Base-by-base conservation (phyloP, 2,329 filamentous ascomycete species). In the Didymella sp. region DNA sequence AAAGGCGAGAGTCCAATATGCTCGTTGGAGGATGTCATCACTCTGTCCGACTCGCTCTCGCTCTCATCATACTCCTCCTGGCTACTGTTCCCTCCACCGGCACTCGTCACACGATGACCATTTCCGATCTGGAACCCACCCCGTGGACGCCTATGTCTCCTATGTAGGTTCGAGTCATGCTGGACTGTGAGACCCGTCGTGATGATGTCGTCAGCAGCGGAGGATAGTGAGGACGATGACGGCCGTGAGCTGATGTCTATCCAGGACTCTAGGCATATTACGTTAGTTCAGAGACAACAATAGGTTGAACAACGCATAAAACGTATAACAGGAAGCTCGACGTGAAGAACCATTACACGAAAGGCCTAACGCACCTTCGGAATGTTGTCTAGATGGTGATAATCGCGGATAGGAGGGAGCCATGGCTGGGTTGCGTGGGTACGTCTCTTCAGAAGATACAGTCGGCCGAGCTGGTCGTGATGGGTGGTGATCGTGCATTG, bases 21-120 rank as follows among this genome's bases (percentile, higher is more conserved):
- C 70, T 88, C 86, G 61, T 85, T 87, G 4, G 86, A 88, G 57
- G 85, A 87, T 55, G 83, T 85, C 78, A 88, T 80, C 47, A 87
- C 80, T 52, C 84, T 85, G 68, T 96, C 93, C 38, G 92, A 92
- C 61, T 96, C 93, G 76, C 85, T 96, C 75, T 96, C 92, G 60
- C 90, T 96, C 79, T 96, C 92, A 30, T 96, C 92, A 69, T 96
- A 96, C 78, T 96, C 93, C 67, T 96, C 93, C 74, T 96, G 92
- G 70, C 93, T 96, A 76, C 92, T 96, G 48, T 91, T 95, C 30
- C 79, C 80, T 38, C 70, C 73, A 45, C 66, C 69, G 6, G 73
- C 69, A 58, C 79, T 82, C 25, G 76, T 72, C 15, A 83, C 78
- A 37, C 79, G 78, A 41, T 73, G 62, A 37, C 71, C 69, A 19